A percentile compares a stretch with the other conserved stretches of the same genome.
Conservation (phyloP, 345 rosid species). For the Microcos paniculata region DNA sequence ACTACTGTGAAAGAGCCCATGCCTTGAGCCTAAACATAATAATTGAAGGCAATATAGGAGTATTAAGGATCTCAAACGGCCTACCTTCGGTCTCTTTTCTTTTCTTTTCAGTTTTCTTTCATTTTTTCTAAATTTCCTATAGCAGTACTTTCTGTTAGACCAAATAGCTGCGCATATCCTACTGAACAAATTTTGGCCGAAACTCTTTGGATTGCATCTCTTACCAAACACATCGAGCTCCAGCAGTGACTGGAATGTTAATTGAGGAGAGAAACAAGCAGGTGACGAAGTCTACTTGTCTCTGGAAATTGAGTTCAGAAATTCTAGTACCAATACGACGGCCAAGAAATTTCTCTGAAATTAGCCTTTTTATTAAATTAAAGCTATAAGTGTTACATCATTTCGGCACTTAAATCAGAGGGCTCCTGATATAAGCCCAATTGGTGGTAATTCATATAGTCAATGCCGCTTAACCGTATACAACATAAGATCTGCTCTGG, state of each 20-base stretch:
- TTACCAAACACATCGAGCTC: not conserved
- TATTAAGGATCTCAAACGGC: not conserved
- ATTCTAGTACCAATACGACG: not conserved
- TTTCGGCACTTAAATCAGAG: constrained; percentile 27
- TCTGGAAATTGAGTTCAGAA: not conserved
- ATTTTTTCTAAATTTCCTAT: not conserved
- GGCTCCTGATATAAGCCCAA: constrained; percentile 51
- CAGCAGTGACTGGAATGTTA: not conserved
- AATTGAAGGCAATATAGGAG: not conserved
- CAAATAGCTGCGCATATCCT: not conserved
- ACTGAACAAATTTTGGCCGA: not conserved
- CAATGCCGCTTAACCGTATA: constrained; percentile 67
- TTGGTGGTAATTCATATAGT: constrained; percentile 68
- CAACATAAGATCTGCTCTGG: constrained; percentile 93
- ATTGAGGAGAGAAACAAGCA: not conserved
- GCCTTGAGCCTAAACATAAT: not conserved
- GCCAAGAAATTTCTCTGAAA: constrained; percentile 5
- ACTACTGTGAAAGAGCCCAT: not conserved
- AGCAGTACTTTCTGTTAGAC: not conserved
- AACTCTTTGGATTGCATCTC: not conserved
- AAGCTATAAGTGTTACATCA: constrained; percentile 14
- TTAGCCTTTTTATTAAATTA: constrained; percentile 23
- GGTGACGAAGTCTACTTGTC: not conserved
- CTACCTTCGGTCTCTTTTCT: not conserved
- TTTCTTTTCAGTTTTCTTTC: not conserved